Evolutionary conservation across 345 rosid genomes (phyloP).

Genomic region (Brassica carinata): DNA sequence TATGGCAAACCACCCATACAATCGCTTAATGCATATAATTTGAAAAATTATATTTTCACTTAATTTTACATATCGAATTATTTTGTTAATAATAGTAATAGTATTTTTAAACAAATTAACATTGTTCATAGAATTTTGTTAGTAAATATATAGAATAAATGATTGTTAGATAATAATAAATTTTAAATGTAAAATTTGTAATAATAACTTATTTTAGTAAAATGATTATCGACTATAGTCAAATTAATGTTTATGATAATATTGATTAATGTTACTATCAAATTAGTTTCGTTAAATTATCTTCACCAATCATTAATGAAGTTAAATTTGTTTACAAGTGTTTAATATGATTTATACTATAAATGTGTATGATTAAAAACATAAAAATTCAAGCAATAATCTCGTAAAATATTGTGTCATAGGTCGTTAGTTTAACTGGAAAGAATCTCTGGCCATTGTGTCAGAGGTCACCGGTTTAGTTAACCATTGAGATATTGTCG

Average conservation of each 20-base stretch:
- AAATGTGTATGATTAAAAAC: neutral
- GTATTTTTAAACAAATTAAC: neutral
- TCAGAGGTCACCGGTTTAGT: neutral
- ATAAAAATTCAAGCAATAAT: neutral
- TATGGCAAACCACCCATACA: neutral
- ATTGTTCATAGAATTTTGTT: neutral
- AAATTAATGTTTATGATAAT: neutral
- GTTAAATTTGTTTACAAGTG: neutral
- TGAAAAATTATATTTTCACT: neutral
- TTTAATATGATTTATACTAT: neutral
- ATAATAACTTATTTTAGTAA: neutral
- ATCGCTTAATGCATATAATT: neutral
- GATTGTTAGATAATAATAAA: neutral
- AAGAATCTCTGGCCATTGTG: neutral
- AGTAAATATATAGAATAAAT: neutral
- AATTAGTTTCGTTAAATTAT: neutral
- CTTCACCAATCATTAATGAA: neutral
- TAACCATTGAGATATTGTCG: neutral
- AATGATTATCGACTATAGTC: neutral
- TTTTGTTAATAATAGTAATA: no score
- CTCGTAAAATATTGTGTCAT: neutral
- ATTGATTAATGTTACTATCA: neutral
- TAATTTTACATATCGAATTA: neutral
- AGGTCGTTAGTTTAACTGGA: neutral
- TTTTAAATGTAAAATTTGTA: neutral